These are phyloP conservation scores for Neodidymelliopsis sp. DNA, from an alignment of 2,329 filamentous ascomycete genomes.

Conservation along the genomic window DNA sequence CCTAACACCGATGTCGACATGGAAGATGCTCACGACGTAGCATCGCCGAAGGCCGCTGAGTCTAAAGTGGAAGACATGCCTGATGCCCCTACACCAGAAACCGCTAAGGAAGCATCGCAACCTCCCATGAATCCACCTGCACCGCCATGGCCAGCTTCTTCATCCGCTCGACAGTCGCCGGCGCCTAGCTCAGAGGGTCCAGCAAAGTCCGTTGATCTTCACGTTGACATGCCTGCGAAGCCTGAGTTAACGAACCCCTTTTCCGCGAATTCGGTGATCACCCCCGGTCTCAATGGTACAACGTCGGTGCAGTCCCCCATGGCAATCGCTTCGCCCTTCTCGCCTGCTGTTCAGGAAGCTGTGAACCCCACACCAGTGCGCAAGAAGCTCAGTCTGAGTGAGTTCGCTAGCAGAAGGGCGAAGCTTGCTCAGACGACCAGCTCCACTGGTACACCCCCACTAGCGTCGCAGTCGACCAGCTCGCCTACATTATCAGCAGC, in stretches of 20 bases:
- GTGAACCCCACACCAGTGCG: slow-evolving; percentile 52
- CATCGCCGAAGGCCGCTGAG: slow-evolving; percentile 41
- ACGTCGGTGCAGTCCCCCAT: slow-evolving; percentile 42
- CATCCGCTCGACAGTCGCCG: slow-evolving; percentile 23
- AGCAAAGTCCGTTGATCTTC: slow-evolving; percentile 32
- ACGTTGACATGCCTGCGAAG: slow-evolving; percentile 41
- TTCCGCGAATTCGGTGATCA: slow-evolving; percentile 25
- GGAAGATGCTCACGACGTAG: slow-evolving; percentile 22
- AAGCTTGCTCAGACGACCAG: slow-evolving; percentile 43
- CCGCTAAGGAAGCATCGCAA: slow-evolving; percentile 31
- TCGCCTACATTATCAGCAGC: slow-evolving; percentile 44
- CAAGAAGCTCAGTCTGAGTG: slow-evolving; percentile 61
- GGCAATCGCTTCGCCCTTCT: slow-evolving; percentile 42
- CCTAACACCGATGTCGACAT: slow-evolving; percentile 28
- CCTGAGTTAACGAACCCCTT: slow-evolving; percentile 31
- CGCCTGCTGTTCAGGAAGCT: slow-evolving; percentile 51
- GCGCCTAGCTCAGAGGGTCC: slow-evolving; percentile 17
- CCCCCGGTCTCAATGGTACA: slow-evolving; percentile 35
- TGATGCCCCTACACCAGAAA: slow-evolving; percentile 34
- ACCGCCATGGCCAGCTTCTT: slow-evolving; percentile 39
- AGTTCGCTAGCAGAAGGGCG: slow-evolving; percentile 57
- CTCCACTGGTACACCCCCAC: slow-evolving; percentile 32
- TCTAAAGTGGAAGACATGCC: slow-evolving; percentile 41
- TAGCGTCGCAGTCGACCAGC: slow-evolving; percentile 35
- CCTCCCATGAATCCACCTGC: slow-evolving; percentile 44